phyloP scores from a whole-genome alignment of 495 filamentous ascomycete genomes.

The Astrothelium macrocarpum region DNA sequence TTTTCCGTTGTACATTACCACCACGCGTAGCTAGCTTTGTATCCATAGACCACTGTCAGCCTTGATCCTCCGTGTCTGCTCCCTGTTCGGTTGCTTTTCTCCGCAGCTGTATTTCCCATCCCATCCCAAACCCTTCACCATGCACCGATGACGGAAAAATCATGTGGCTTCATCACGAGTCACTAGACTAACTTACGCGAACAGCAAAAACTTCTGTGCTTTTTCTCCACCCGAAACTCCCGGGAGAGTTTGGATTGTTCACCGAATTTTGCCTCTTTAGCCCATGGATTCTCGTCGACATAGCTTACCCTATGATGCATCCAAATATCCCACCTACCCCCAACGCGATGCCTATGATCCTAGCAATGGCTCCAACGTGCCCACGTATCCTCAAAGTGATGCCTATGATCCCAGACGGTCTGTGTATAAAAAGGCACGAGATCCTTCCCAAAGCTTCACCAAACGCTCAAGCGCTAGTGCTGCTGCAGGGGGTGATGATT shows the following conservation, averaged over 20 bases:
- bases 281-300: not conserved
- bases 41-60: no score
- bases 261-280: not conserved
- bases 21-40: not conserved
- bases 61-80: not conserved
- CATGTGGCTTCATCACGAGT: not conserved
- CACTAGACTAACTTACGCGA: not conserved
- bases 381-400: no score
- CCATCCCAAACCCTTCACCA: not conserved
- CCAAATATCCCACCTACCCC: not conserved
- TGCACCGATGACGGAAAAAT: not conserved
- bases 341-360: not conserved
- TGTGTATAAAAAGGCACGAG: not conserved
- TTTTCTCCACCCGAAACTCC: not conserved
- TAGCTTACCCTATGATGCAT: not conserved
- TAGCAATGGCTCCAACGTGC: no score
- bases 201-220: not conserved
- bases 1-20: not conserved
- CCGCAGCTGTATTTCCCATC: not conserved
- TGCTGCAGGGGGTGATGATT: not conserved
- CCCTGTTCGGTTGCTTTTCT: not conserved
- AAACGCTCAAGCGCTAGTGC: not conserved
- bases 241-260: not conserved
- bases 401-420: no score
- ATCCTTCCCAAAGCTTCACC: constrained; percentile 1